A percentile compares a stretch with the other conserved stretches of the same genome.
phyloP scores from a whole-genome alignment of 2,329 filamentous ascomycete genomes.

The Fusarium camptoceras region DNA sequence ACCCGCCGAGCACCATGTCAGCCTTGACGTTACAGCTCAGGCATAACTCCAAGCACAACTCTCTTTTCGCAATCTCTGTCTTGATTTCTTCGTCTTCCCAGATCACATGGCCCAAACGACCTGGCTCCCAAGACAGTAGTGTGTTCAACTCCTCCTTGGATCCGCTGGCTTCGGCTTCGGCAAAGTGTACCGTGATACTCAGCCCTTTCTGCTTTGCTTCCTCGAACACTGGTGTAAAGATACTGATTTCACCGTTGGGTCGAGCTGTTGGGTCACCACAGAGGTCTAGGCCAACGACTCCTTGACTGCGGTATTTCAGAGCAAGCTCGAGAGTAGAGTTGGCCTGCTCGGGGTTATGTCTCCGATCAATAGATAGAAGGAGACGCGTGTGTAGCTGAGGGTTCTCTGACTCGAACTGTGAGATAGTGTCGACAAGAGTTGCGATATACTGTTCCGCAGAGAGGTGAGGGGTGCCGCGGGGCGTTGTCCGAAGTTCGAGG shows the following conservation, averaged over 20 bases:
- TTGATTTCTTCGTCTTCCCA: conserved; percentile 74
- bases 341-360: conserved; percentile 69
- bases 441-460: conserved; percentile 73
- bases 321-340: conserved; percentile 74
- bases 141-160: conserved; percentile 70
- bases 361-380: conserved; percentile 80
- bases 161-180: conserved; percentile 71
- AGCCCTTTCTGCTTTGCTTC: conserved; percentile 67
- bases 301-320: conserved; percentile 60
- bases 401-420: conserved; percentile 58
- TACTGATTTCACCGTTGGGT: conserved; percentile 67
- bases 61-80: conserved; percentile 61
- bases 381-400: conserved; percentile 69
- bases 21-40: conserved; percentile 85
- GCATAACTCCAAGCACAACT: conserved; percentile 79
- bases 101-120: conserved; percentile 82
- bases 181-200: conserved; percentile 81
- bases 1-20: conserved; percentile 75
- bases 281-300: conserved; percentile 80
- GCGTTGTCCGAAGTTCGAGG: conserved; percentile 84
- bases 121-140: conserved; percentile 73
- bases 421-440: conserved; percentile 74
- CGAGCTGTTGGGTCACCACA: conserved; percentile 75
- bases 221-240: conserved; percentile 70
- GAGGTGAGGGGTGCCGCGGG: conserved; percentile 70